Evolutionary conservation across 2,329 filamentous ascomycete genomes (phyloP).

Genomic region (Juglanconis oblonga): DNA sequence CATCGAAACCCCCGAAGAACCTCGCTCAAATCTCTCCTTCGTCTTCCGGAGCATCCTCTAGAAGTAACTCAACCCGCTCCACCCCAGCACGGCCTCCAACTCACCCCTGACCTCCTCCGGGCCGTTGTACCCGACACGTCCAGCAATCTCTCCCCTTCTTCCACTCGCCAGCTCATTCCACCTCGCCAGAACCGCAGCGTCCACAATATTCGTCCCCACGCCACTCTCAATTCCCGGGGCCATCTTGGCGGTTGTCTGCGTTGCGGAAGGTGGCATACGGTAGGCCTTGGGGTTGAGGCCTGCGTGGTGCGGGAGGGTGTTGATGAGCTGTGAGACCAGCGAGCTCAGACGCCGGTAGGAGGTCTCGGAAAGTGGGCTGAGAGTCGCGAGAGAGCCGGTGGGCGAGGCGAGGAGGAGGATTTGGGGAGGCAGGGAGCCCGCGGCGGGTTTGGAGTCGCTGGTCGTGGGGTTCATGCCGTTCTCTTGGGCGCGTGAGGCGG

Average conservation of each 20-base stretch:
- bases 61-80: constrained; percentile 60
- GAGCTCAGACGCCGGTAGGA: constrained; percentile 81
- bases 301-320: constrained; percentile 70
- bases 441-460: constrained; percentile 30
- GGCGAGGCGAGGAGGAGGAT: constrained; percentile 68
- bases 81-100: constrained; percentile 61
- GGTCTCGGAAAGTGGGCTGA: constrained; percentile 75
- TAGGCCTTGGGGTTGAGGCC: constrained; percentile 83
- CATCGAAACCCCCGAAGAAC: neutral
- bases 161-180: constrained; percentile 75
- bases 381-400: constrained; percentile 72
- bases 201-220: constrained; percentile 67
- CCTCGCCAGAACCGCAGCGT: constrained; percentile 70
- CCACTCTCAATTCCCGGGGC: constrained; percentile 54
- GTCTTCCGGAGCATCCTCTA: constrained; percentile 20
- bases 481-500: constrained; percentile 31
- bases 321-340: constrained; percentile 75
- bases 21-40: neutral
- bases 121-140: constrained; percentile 65
- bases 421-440: constrained; percentile 35
- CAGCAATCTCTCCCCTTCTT: constrained; percentile 68
- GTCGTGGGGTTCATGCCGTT: constrained; percentile 26
- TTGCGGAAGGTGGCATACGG: constrained; percentile 52
- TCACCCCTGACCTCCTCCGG: constrained; percentile 68
- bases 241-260: constrained; percentile 37